Evolutionary conservation across 352 stramenopile genomes (phyloP).

Genomic region (Pseudoperonospora humuli): DNA sequence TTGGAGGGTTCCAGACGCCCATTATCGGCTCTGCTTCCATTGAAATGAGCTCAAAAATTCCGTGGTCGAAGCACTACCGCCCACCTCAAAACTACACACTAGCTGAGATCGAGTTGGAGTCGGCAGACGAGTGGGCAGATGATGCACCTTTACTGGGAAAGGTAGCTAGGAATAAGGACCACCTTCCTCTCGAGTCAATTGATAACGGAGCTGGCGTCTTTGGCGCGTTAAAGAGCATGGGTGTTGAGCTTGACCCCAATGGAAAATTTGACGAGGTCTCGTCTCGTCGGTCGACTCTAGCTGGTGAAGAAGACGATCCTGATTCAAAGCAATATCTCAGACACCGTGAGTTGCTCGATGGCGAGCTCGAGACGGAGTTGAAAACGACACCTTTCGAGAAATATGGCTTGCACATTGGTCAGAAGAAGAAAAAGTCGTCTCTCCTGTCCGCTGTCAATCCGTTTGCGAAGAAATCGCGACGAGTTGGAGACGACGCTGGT

Average conservation of each 20-base stretch:
- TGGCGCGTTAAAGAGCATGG: slow-evolving; percentile 79
- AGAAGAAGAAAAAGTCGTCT: slow-evolving; percentile 68
- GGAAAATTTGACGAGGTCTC: slow-evolving; percentile 46
- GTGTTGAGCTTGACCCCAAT: slow-evolving; percentile 65
- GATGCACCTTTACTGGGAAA: slow-evolving; percentile 43
- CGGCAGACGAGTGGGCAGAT: slow-evolving; percentile 43
- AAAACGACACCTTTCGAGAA: slow-evolving; percentile 86
- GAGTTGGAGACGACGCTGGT: slow-evolving; percentile 30
- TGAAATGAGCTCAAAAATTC: slow-evolving; percentile 79
- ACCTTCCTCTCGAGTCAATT: slow-evolving; percentile 29
- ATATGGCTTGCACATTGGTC: slow-evolving; percentile 75
- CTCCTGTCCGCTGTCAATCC: slow-evolving; percentile 56
- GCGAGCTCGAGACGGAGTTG: slow-evolving; percentile 60
- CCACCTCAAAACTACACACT: slow-evolving; percentile 61
- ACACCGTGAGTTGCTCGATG: slow-evolving; percentile 59
- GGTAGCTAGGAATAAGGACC: slow-evolving; percentile 14
- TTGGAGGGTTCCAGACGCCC: slow-evolving; percentile 79
- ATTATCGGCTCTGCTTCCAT: slow-evolving; percentile 82
- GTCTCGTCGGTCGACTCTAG: slow-evolving; percentile 44
- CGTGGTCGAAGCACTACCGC: slow-evolving; percentile 71
- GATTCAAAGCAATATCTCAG: slow-evolving; percentile 72
- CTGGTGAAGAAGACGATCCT: slow-evolving; percentile 51
- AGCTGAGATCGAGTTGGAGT: slow-evolving; percentile 60
- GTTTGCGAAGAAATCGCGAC: slow-evolving; percentile 55
- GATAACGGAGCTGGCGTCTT: slow-evolving; percentile 84